These are phyloP conservation scores for Wickerhamomyces queroliae DNA, from an alignment of 805 yeast species.

Conservation along the genomic window DNA sequence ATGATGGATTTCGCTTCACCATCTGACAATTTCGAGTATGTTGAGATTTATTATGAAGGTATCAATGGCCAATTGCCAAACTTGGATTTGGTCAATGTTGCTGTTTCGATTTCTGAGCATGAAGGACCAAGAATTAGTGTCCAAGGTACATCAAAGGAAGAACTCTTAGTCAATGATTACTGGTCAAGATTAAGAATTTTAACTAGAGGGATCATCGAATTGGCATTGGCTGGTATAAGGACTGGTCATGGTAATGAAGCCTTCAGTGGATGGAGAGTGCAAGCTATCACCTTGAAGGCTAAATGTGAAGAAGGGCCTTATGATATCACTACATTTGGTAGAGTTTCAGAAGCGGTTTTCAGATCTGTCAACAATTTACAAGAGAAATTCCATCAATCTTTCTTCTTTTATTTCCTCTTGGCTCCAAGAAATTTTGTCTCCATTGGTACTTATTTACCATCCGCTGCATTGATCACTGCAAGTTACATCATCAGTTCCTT, in stretches of 20 bases:
- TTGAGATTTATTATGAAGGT: constrained; percentile 80
- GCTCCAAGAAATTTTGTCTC: constrained; percentile 81
- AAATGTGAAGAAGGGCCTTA: constrained; percentile 47
- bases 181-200: constrained; percentile 53
- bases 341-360: constrained; percentile 81
- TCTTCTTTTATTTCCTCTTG: constrained; percentile 82
- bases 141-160: constrained; percentile 48
- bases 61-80: constrained; percentile 95
- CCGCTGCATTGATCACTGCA: constrained; percentile 68
- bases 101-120: constrained; percentile 64
- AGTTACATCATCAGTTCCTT: constrained; percentile 66
- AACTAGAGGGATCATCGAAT: constrained; percentile 56
- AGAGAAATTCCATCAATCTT: constrained; percentile 96
- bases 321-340: constrained; percentile 89
- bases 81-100: constrained; percentile 81
- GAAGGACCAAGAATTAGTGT: constrained; percentile 69
- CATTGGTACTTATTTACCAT: constrained; percentile 88
- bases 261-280: constrained; percentile 95
- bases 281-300: constrained; percentile 78
- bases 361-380: constrained; percentile 86
- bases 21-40: constrained; percentile 61
- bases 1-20: constrained; percentile 71
- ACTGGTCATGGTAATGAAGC: constrained; percentile 75
- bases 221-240: constrained; percentile 66
- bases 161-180: constrained; percentile 42